These are phyloP conservation scores for Hypoxylon sp. DNA, from an alignment of 2,329 filamentous ascomycete genomes.

Conservation along the genomic window DNA sequence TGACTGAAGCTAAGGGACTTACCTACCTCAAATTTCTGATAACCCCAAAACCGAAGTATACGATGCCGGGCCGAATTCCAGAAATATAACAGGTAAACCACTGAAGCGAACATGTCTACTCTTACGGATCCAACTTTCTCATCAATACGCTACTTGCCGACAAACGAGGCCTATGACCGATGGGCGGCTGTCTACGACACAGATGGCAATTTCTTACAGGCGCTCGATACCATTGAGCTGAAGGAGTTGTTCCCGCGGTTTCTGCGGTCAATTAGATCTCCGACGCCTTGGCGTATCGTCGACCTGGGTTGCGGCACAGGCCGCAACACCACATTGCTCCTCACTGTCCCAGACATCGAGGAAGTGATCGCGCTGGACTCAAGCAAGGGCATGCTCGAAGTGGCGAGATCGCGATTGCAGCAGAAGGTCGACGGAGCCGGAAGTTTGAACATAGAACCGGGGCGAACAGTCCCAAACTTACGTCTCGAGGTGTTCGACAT, in stretches of 20 bases:
- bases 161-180: conserved; percentile 52
- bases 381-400: conserved; percentile 67
- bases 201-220: conserved; percentile 75
- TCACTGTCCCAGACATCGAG: conserved; percentile 51
- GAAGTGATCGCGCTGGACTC: conserved; percentile 67
- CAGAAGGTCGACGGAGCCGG: not conserved
- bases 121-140: conserved; percentile 25
- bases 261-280: conserved; percentile 51
- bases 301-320: conserved; percentile 76
- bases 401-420: conserved; percentile 59
- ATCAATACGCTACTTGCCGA: conserved; percentile 51
- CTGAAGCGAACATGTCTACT: conserved; percentile 15
- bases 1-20: not conserved
- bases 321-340: conserved; percentile 69
- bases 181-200: conserved; percentile 68
- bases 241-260: conserved; percentile 62
- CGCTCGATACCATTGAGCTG: conserved; percentile 70
- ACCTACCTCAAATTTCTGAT: not conserved
- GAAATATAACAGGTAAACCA: not conserved
- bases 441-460: not conserved
- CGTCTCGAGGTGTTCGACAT: conserved; percentile 57
- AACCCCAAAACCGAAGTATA: not conserved
- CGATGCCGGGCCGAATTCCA: not conserved
- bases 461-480: conserved; percentile 15
- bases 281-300: conserved; percentile 58